These are phyloP conservation scores for Cyclotella baltica DNA, from an alignment of 108 stramenopile species.

Conservation along the genomic window DNA sequence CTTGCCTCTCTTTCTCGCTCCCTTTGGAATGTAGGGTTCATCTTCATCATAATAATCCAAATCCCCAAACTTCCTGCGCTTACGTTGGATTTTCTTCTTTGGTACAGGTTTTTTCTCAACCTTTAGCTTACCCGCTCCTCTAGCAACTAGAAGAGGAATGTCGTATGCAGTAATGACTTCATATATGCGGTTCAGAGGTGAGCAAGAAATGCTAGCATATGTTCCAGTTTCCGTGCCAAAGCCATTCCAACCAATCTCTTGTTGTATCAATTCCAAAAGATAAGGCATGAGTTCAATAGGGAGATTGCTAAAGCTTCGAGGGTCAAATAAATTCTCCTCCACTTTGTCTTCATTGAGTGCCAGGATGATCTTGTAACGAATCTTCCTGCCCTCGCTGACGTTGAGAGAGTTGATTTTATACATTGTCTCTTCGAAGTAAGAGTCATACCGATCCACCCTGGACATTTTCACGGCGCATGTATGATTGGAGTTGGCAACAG, in stretches of 20 bases:
- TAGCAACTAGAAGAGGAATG: background rate
- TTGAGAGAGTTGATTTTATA: constrained; percentile 13
- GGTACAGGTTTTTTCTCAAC: background rate
- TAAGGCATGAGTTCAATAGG: constrained; percentile 18
- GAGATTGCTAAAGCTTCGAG: constrained; percentile 6
- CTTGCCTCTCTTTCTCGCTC: background rate
- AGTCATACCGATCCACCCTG: background rate
- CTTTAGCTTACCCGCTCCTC: background rate
- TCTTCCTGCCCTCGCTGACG: constrained; percentile 21
- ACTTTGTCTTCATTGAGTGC: background rate
- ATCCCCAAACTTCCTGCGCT: constrained; percentile 8
- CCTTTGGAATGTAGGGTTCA: background rate
- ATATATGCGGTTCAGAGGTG: background rate
- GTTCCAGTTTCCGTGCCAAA: background rate
- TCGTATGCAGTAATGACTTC: background rate
- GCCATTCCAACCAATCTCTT: background rate
- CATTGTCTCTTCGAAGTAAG: background rate
- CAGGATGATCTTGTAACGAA: constrained; percentile 13
- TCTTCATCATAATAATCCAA: background rate
- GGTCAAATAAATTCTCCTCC: background rate
- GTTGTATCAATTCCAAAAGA: constrained; percentile 23
- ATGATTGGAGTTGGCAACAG: constrained; percentile 23
- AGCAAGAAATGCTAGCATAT: background rate
- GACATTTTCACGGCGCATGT: constrained; percentile 15
- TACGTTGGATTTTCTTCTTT: background rate